These are phyloP conservation scores for Wallacemonas collosoma DNA, from an alignment of 208 protist species.

Conservation along the genomic window DNA sequence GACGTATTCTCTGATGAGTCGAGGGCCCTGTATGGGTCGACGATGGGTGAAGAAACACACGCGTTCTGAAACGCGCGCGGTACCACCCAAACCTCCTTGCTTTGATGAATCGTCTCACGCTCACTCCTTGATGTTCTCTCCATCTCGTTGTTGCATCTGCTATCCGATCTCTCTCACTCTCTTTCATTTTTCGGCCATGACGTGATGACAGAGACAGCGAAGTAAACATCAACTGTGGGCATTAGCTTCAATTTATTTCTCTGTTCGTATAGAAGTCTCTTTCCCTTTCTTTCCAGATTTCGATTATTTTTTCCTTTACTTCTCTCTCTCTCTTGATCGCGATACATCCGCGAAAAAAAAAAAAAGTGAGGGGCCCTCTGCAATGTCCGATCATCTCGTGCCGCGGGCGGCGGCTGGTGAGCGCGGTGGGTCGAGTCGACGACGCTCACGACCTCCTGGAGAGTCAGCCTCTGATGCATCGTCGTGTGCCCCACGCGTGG, in stretches of 20 bases:
- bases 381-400: conserved; percentile 20
- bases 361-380: no score
- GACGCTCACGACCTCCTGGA: conserved; percentile 25
- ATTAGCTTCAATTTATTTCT: no score
- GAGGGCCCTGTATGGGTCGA: no score
- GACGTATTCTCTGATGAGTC: not conserved
- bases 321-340: not conserved
- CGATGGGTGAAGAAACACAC: no score
- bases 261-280: not conserved
- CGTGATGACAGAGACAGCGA: not conserved
- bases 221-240: not conserved
- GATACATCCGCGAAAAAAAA: not conserved
- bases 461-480: not conserved
- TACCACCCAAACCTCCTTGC: no score
- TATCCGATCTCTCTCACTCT: not conserved
- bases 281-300: conserved; percentile 2
- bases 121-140: no score
- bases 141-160: not conserved
- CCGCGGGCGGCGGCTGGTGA: conserved; percentile 12
- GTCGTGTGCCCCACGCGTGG: not conserved
- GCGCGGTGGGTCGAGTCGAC: conserved; percentile 17
- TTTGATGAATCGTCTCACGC: no score
- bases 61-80: no score
- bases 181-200: not conserved
- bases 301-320: conserved; percentile 19